Base-by-base conservation (phyloP, 257 asterid species). In the Nicotiana undulata region DNA sequence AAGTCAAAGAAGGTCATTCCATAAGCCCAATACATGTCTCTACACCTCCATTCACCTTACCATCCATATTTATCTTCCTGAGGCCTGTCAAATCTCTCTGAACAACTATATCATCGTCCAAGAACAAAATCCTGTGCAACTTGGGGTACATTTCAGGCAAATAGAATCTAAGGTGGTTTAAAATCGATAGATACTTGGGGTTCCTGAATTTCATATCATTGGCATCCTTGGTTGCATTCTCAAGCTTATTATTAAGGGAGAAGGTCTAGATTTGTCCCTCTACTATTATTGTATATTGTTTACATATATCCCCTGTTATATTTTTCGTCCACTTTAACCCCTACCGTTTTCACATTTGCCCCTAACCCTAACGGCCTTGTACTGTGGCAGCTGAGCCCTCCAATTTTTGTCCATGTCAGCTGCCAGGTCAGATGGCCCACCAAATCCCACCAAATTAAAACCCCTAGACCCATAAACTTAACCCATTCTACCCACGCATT, bases 31-130 rank as follows among this genome's bases (percentile, higher is more conserved):
- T 40, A 55, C 85, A 88, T 4, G 89, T 88, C 82, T 88, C 89
- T 51, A 86, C 89, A 13, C 86, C 87, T 51, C 88, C 90, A 80
- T 88, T 88, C 81, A 88, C 90, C 87, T 88, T 85, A 72, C 89
- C 89, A 52, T 86, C 89, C 88, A 88, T 85, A 77, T 86, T 89
- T 72, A 84, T 79, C 74, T 86, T 67, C 89, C 88, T 86, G 22
- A 88, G 88, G 64, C 83, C 88, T 26, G 85, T 86, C 86, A 88
- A 81, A 84, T 88, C 89, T 67, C 81, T 88, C 79, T 85, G 86
- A 66, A 85, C 89, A 53, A 82, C 88, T 17, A 88, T 79, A 83
- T 86, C 91, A 79, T 86, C 88, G 28, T 84, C 91, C 86, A 88
- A 83, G 81, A 88, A 88, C 85, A 88, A 79, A 64, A 88, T 85